Conservation (phyloP, 164 flowering plant species). For the Chloranthus sessilifolius region DNA sequence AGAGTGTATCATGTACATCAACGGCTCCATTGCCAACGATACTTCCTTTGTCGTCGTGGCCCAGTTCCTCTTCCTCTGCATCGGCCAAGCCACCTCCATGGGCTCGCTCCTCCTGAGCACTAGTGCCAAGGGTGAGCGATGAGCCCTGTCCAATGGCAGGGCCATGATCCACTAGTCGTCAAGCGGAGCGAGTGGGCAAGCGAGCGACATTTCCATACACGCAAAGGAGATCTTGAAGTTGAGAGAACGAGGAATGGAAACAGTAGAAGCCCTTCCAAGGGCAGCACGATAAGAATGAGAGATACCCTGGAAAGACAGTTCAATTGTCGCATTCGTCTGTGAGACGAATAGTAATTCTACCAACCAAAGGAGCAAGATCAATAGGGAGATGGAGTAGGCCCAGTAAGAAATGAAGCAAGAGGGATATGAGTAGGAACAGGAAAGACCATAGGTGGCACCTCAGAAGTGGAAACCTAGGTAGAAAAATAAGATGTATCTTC, state of each 20-base stretch:
- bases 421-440: no score
- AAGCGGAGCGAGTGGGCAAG: slow-evolving; percentile 88
- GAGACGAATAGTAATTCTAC: no score
- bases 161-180: slow-evolving; percentile 95
- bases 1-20: slow-evolving; percentile 88
- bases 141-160: slow-evolving; percentile 84
- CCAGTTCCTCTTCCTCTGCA: slow-evolving; percentile 84
- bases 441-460: no score
- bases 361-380: no score
- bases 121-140: slow-evolving; percentile 90
- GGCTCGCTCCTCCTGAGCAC: slow-evolving; percentile 85
- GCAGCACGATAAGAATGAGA: no score
- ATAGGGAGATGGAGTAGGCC: no score
- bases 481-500: no score
- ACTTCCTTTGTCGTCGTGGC: slow-evolving; percentile 96
- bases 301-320: no score
- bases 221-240: slow-evolving; percentile 78
- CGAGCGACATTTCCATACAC: slow-evolving; percentile 78
- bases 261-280: no score
- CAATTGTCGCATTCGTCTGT: no score
- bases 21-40: slow-evolving; percentile 84
- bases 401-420: no score
- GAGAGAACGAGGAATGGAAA: slow-evolving; percentile 72
- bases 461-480: no score
- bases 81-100: slow-evolving; percentile 98